phyloP scores from a whole-genome alignment of 2,329 filamentous ascomycete species.

The Colletotrichum shisoi region DNA sequence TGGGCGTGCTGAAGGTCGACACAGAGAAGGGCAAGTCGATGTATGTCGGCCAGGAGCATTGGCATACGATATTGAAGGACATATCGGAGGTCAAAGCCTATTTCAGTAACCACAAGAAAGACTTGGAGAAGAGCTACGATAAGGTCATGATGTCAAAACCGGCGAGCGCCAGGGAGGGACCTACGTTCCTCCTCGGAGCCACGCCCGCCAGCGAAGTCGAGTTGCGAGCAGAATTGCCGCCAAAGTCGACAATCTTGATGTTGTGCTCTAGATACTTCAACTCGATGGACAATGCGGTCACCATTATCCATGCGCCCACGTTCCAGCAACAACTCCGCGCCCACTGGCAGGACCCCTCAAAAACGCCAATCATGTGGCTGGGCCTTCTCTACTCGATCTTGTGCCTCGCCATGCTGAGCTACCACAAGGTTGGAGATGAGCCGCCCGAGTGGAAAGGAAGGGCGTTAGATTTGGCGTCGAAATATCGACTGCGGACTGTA shows the following conservation, averaged over 20 bases:
- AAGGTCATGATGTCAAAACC: slow-evolving; percentile 76
- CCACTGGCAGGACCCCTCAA: slow-evolving; percentile 76
- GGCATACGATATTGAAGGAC: slow-evolving; percentile 80
- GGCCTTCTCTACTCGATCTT: slow-evolving; percentile 79
- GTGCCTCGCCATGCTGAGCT: slow-evolving; percentile 79
- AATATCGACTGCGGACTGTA: slow-evolving; percentile 76
- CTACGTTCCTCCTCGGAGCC: slow-evolving; percentile 80
- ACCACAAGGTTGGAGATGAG: slow-evolving; percentile 80
- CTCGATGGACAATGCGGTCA: slow-evolving; percentile 74
- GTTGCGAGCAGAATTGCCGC: slow-evolving; percentile 79
- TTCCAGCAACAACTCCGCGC: slow-evolving; percentile 76
- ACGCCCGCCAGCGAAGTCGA: slow-evolving; percentile 76
- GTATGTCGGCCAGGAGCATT: slow-evolving; percentile 84
- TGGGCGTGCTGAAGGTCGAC: slow-evolving; percentile 85
- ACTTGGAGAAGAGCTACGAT: slow-evolving; percentile 82
- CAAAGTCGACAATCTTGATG: slow-evolving; percentile 82
- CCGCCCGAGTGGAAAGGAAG: slow-evolving; percentile 79
- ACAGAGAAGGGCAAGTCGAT: slow-evolving; percentile 77
- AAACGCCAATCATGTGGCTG: slow-evolving; percentile 79
- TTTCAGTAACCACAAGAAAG: slow-evolving; percentile 85
- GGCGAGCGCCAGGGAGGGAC: slow-evolving; percentile 67
- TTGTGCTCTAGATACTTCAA: slow-evolving; percentile 92
- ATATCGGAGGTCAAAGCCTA: slow-evolving; percentile 95
- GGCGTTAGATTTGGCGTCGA: slow-evolving; percentile 64
- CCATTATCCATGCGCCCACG: slow-evolving; percentile 81